Conservation (phyloP, 495 filamentous ascomycete species). For the Aspergillus biplanus region DNA sequence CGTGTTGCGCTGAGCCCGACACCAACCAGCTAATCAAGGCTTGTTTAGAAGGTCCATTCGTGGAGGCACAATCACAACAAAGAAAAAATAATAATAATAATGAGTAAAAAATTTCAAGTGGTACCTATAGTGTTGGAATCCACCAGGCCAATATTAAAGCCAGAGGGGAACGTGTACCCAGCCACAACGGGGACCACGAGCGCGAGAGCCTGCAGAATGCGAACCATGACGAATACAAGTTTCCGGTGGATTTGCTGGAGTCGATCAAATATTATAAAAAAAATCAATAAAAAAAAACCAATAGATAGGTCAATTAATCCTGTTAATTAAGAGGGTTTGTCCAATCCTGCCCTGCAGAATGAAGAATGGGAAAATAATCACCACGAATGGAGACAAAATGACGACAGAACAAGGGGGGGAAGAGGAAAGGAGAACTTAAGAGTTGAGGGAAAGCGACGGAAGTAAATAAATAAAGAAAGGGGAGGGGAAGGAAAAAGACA, state of each 20-base stretch:
- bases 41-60: background rate
- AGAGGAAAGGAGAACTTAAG: slow-evolving; percentile 1
- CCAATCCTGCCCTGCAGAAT: background rate
- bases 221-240: slow-evolving; percentile 15
- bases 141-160: slow-evolving; percentile 43
- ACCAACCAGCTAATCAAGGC: slow-evolving; percentile 44
- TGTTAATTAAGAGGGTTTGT: background rate
- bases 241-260: slow-evolving; percentile 5
- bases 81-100: background rate
- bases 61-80: background rate
- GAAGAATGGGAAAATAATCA: slow-evolving; percentile 13
- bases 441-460: slow-evolving; percentile 28
- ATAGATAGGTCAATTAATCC: background rate
- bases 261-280: slow-evolving; percentile 7
- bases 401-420: slow-evolving; percentile 1
- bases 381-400: slow-evolving; percentile 11
- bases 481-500: slow-evolving; percentile 26
- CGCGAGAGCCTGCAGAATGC: slow-evolving; percentile 35
- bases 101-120: slow-evolving; percentile 8
- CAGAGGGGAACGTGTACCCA: slow-evolving; percentile 41
- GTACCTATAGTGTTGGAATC: slow-evolving; percentile 33
- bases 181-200: slow-evolving; percentile 32
- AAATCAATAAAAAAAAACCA: background rate
- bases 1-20: slow-evolving; percentile 46
- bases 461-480: slow-evolving; percentile 27